Base-by-base conservation (phyloP, 306 rosid genomes). In the Arachis stenosperma region DNA sequence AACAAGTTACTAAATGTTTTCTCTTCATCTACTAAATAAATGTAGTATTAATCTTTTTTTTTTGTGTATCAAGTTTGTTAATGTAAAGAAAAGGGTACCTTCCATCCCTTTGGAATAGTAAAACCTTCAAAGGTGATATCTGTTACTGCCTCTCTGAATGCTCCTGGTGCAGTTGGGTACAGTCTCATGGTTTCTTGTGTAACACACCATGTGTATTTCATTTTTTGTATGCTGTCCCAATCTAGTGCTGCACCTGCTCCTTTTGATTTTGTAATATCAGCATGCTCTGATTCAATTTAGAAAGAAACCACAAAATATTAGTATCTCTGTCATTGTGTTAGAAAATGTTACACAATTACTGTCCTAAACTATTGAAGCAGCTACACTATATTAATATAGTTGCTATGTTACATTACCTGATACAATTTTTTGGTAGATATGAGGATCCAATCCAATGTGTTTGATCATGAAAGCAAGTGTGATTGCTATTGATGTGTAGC, bases 391-490 rank as follows among this genome's bases (percentile, higher is more conserved):
- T 52, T 14, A 52, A 52, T 12, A 50, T 4, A 50, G n/a, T 50
- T 50, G 17, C 55, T 50, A 50, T 50, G 17, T 12, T 13, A 59
- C 14, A 73, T 69, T 77, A 89, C 90, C 90, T 7, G 75, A 78
- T 29, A 85, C 9, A n/a, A 89, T 75, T 60, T 79, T 89, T 15
- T 81, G 83, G 84, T 85, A 83, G 60, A 89, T 78, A 13, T 87
- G 71, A 13, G 88, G 92, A 14, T 74, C 78, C 62, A 63, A 77
- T 43, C 96, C 92, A 42, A 87, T 86, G 50, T 80, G 82, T 22
- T 85, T 89, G 88, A 89, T 85, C 87, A 89, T 87, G 84, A 85
- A 89, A 72, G 88, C 78, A 84, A 89, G 74, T 71, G 82, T 89
- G 12, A 72, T 75, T 4, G 92, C 87, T 13, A 89, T 84, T 43